Conservation (phyloP, 805 yeast genomes). For the Yamadazyma paraphyllophila region DNA sequence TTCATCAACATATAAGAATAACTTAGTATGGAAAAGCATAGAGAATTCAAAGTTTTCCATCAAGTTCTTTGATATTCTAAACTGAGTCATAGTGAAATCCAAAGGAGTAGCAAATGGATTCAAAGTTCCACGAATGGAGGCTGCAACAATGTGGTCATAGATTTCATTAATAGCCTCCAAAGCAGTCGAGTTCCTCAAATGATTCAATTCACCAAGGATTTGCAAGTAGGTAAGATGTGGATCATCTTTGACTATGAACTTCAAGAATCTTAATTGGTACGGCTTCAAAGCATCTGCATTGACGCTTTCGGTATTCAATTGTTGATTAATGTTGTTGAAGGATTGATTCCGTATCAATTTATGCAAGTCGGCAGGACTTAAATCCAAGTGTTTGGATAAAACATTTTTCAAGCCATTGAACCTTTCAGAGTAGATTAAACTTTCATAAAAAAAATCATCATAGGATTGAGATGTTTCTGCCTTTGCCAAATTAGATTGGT, state of each 20-base stretch:
- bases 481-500: slow-evolving; percentile 14
- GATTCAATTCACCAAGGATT: slow-evolving; percentile 6
- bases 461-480: slow-evolving; percentile 12
- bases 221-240: slow-evolving; percentile 2
- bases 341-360: slow-evolving; percentile 1
- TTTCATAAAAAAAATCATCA: slow-evolving; percentile 16
- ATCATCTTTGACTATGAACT: slow-evolving; percentile 1
- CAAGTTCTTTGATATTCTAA: slow-evolving; percentile 13
- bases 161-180: neutral
- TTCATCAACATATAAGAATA: slow-evolving; percentile 18
- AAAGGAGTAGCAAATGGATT: slow-evolving; percentile 7
- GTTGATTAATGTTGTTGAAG: slow-evolving; percentile 1
- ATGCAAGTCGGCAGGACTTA: slow-evolving; percentile 9
- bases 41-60: slow-evolving; percentile 22
- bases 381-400: slow-evolving; percentile 12
- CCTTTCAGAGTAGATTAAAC: slow-evolving; percentile 24
- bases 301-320: neutral
- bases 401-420: slow-evolving; percentile 21
- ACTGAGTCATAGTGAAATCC: slow-evolving; percentile 9
- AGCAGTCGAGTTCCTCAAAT: neutral
- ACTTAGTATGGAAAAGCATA: slow-evolving; percentile 15
- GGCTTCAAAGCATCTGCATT: neutral
- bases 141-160: slow-evolving; percentile 3
- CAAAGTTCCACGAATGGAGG: slow-evolving; percentile 12
- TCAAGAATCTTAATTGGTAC: slow-evolving; percentile 1